A percentile compares a stretch with the other conserved stretches of the same genome.
Evolutionary conservation across 441 rosid genomes (phyloP).

Genomic region (Populus hybrid): DNA sequence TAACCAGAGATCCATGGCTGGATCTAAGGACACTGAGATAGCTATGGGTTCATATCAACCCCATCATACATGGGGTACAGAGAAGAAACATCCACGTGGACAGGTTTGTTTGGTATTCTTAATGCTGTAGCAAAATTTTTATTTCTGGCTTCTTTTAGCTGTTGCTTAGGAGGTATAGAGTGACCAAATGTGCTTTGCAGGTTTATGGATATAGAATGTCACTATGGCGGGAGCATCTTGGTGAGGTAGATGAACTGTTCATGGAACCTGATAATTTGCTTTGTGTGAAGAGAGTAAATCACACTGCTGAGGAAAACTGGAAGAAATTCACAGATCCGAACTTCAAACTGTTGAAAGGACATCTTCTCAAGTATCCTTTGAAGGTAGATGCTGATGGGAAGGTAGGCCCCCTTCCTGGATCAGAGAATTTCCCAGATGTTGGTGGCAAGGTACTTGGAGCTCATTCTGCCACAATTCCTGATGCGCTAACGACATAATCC

Average conservation of each 20-base stretch:
- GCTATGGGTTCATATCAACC: slow-evolving; percentile 87
- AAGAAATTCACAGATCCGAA: slow-evolving; percentile 28
- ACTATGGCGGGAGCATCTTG: slow-evolving; percentile 74
- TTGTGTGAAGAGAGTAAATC: slow-evolving; percentile 54
- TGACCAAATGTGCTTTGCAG: slow-evolving; percentile 26
- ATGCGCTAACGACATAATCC: slow-evolving; percentile 54
- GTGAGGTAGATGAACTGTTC: slow-evolving; percentile 35
- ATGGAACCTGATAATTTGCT: slow-evolving; percentile 40
- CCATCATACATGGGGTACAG: slow-evolving; percentile 52
- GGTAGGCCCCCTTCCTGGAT: slow-evolving; percentile 43
- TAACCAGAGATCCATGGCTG: slow-evolving; percentile 88
- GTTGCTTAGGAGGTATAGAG: neutral
- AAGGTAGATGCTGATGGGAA: slow-evolving; percentile 45
- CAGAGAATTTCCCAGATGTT: slow-evolving; percentile 61
- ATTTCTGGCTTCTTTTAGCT: neutral
- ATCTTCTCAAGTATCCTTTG: slow-evolving; percentile 68
- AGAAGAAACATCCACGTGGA: slow-evolving; percentile 55
- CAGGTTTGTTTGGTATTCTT: slow-evolving; percentile 38
- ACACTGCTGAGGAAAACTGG: slow-evolving; percentile 56
- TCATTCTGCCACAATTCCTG: slow-evolving; percentile 48
- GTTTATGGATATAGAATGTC: slow-evolving; percentile 73
- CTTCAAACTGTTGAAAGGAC: slow-evolving; percentile 47
- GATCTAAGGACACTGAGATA: slow-evolving; percentile 70
- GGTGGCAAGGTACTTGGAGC: slow-evolving; percentile 67
- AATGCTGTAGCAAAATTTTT: neutral